A percentile compares a stretch with the other conserved stretches of the same genome.
Evolutionary conservation across 306 rosid species (phyloP).

Genomic region (Coriaria nepalensis): DNA sequence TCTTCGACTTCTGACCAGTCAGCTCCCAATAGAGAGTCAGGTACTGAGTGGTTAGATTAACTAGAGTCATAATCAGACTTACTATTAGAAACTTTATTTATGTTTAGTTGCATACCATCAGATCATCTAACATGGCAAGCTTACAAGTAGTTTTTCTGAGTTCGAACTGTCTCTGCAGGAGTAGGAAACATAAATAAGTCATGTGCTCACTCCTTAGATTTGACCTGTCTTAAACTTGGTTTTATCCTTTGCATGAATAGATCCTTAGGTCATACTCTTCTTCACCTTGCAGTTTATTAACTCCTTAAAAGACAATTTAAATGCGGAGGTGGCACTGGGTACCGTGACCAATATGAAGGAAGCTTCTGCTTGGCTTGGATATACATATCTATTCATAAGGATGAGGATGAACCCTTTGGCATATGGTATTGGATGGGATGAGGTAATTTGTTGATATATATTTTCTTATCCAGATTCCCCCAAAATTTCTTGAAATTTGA

Average conservation of each 20-base stretch:
- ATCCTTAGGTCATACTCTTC: too few relatives aligned
- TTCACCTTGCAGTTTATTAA: constrained; percentile 60
- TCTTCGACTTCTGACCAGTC: constrained; percentile 79
- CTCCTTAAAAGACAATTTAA: constrained; percentile 93
- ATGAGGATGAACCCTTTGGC: constrained; percentile 94
- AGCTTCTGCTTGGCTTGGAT: constrained; percentile 99
- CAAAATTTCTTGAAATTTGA: too few relatives aligned
- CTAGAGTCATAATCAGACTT: too few relatives aligned
- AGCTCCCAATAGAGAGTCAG: constrained; percentile 97
- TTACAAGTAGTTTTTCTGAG: too few relatives aligned
- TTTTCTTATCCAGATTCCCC: constrained; percentile 18
- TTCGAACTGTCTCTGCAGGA: too few relatives aligned
- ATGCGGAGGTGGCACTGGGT: constrained; percentile 97
- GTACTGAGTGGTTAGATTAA: constrained; percentile 25
- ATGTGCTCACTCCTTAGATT: too few relatives aligned
- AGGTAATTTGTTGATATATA: constrained; percentile 34
- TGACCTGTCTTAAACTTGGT: not conserved
- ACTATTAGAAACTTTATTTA: too few relatives aligned
- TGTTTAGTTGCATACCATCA: too few relatives aligned
- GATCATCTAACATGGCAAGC: too few relatives aligned
- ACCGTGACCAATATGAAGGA: constrained; percentile 96
- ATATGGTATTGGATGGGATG: constrained; percentile 94
- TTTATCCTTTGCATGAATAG: not conserved
- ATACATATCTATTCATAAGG: constrained; percentile 90
- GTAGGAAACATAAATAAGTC: too few relatives aligned